Base-by-base conservation (phyloP, 768 basidiomycete genomes). In the Termitomyces sp. region DNA sequence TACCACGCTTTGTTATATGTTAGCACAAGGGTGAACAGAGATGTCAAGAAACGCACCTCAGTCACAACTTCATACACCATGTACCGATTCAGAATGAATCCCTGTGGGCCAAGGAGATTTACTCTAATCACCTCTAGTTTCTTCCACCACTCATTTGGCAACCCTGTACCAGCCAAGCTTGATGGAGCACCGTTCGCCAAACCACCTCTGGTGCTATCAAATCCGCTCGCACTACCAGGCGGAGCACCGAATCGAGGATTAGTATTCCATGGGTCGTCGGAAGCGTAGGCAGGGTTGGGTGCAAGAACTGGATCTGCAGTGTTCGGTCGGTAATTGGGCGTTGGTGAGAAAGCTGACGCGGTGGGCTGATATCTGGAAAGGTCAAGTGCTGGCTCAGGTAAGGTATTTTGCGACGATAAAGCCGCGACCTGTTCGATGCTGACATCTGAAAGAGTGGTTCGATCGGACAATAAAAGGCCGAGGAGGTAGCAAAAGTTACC, bases 71-170 rank as follows among this genome's bases (percentile, higher is more conserved):
- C 86, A 68, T 96, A 98, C 4, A 93, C 86, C 56, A 83, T 89
- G 66, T 91, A 89, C 54, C 95, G 82, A 64, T 90, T 93, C 63
- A 96, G 72, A 63, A 96, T 89, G 73, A 95, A 95, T 2, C 95
- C 95, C 69, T 95, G 93, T 63, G 91, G 92, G 31, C 94, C 94
- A 43, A 90, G 74, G 47, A 95, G 78, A 44, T 78, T 82, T 40
- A 97, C 83, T 51, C 79, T 75, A 19, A 90, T 84, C 2, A 67
- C 79, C 69, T 93, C 89, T 68, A 90, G 84, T 60, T 77, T 86
- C 72, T 85, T 90, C 92, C 92, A 96, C 90, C 94, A 98, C 41
- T 90, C 85, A 56, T 73, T 77, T 0, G 90, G 88, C 23, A 92
- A 72, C 4, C 89, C 92, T 12, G 83, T 82, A 6, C 87, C 90